A percentile compares a stretch with the other conserved stretches of the same genome.
phyloP scores from a whole-genome alignment of 768 basidiomycete genomes.

The Mycena crocata region DNA sequence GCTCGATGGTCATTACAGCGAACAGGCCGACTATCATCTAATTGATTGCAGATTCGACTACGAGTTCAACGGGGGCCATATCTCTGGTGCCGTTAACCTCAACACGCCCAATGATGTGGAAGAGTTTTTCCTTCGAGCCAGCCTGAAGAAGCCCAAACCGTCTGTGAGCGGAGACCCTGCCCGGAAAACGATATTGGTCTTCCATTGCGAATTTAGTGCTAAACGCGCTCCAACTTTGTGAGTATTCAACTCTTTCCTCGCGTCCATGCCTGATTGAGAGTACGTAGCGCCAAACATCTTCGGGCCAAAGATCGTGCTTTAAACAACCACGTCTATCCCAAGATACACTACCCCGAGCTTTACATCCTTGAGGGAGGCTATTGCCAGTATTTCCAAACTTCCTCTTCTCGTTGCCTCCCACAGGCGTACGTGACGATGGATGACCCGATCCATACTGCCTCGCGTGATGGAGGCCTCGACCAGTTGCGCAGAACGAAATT shows the following conservation, averaged over 20 bases:
- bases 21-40: conserved; percentile 73
- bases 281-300: conserved; percentile 87
- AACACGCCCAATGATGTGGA: conserved; percentile 85
- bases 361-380: conserved; percentile 98
- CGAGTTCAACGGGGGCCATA: conserved; percentile 94
- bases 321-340: conserved; percentile 92
- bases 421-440: conserved; percentile 93
- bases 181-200: conserved; percentile 88
- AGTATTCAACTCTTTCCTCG: conserved; percentile 41
- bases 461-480: conserved; percentile 88
- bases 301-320: conserved; percentile 89
- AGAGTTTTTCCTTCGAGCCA: conserved; percentile 76
- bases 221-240: conserved; percentile 97
- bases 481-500: conserved; percentile 92
- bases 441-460: conserved; percentile 84
- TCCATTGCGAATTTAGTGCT: conserved; percentile 98
- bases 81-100: conserved; percentile 92
- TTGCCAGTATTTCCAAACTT: conserved; percentile 83
- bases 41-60: conserved; percentile 99
- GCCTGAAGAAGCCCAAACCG: conserved; percentile 67
- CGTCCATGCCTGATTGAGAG: conserved; percentile 1
- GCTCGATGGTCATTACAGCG: conserved; percentile 78
- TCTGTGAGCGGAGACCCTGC: conserved; percentile 79
- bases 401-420: conserved; percentile 80
- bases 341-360: conserved; percentile 94